A percentile compares a stretch with the other conserved stretches of the same genome.
phyloP scores from a whole-genome alignment of 306 rosid genomes.

The Acacia acuminata region DNA sequence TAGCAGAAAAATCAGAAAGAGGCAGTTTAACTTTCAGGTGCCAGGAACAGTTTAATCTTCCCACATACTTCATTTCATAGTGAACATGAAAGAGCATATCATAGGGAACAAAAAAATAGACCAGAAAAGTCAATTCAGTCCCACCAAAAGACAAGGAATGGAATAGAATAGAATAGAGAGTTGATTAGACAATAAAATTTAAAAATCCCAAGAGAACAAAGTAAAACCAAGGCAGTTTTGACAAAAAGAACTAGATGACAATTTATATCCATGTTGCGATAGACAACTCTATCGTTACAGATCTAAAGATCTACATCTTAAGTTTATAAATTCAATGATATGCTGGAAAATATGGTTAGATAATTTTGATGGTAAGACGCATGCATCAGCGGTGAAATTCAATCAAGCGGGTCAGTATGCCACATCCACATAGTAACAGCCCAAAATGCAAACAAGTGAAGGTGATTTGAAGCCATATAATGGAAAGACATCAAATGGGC shows the following conservation, averaged over 20 bases:
- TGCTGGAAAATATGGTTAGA: not conserved
- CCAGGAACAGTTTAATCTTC: slow-evolving; percentile 1
- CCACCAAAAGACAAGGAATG: slow-evolving; percentile 3
- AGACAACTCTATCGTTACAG: slow-evolving; percentile 1
- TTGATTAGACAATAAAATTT: slow-evolving; percentile 3
- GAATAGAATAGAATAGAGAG: not conserved
- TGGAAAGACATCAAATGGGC: slow-evolving; percentile 17
- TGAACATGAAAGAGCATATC: slow-evolving; percentile 27
- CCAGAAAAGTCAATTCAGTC: not conserved
- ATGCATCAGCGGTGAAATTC: slow-evolving; percentile 10
- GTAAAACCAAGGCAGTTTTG: not conserved
- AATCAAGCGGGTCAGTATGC: not conserved
- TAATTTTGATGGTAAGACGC: slow-evolving; percentile 1
- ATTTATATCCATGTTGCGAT: slow-evolving; percentile 3
- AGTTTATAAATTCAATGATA: not conserved
- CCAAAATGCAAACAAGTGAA: not conserved
- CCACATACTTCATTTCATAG: slow-evolving; percentile 12
- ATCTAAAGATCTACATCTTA: not conserved
- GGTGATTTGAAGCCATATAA: too few species aligned
- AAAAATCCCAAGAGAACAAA: not conserved
- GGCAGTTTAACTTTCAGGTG: slow-evolving; percentile 6
- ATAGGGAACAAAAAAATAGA: not conserved
- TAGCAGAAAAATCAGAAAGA: not conserved
- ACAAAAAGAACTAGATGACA: not conserved
- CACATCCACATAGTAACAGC: not conserved